Evolutionary conservation across 129 eudicot species (phyloP), one percentile per base, ranked within the genome.

Genomic region (Chrysanthemum seticuspe): DNA sequence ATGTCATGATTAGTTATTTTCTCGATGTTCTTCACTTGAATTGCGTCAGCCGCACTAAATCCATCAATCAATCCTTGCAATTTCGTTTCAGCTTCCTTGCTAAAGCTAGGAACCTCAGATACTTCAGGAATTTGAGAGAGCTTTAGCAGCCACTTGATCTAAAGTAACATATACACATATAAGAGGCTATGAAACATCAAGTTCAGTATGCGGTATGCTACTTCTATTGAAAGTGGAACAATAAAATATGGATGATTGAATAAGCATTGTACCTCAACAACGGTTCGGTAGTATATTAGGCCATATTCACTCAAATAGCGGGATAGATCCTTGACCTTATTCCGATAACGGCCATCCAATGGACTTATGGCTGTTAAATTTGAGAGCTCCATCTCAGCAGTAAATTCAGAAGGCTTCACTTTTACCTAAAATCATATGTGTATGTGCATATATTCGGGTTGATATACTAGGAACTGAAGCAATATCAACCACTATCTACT

Each of bases 1-100:
- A 95, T 97, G 44, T 91, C 99, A 73, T 95, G 99, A 80, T 95
- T 95, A 25, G 99, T 95, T 58, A 85, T 88, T 82, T 68, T 91
- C 85, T 95, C 99, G 15, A 95, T 91, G 53, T 82, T 85, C 81
- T 91, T 90, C 53, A 91, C 97, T 87, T 91, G 91, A 74, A 83
- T 61, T 4, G 99, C 99, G 76, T 95, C 97, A 64, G 82, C 64
- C 34, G 76, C 71, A n/a, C 83, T 74, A 80, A 95, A 95, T 74
- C 71, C 83, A 74, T 91, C 95, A 62, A 85, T 83, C 79, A 95
- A 74, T 13, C 80, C 78, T 75, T 83, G 81, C 72, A 95, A 62
- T 74, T 50, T 83, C 7, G 81, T 62, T 80, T 84, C 62, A 29
- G 96, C 93, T 75, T 87, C 96, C 60, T 82, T 74, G 71, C 90